Conservation (phyloP, 345 rosid species). For the Xanthoceras sorbifolium region DNA sequence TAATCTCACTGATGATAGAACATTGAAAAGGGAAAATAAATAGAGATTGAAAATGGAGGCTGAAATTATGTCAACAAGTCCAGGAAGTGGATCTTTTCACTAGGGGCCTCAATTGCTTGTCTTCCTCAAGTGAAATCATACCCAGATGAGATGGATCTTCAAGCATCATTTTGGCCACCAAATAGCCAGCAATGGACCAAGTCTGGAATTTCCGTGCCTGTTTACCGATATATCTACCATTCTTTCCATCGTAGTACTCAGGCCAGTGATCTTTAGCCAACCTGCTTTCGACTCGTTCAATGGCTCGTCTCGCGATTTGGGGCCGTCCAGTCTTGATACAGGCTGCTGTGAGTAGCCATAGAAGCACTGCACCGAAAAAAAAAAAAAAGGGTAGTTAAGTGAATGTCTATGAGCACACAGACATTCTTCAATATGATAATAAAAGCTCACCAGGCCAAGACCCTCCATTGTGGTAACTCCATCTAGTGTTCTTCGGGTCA, state of each 20-base stretch:
- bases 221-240: conserved; percentile 54
- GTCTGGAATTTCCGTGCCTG: conserved; percentile 73
- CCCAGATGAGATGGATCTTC: conserved; percentile 71
- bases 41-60: not conserved
- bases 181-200: conserved; percentile 68
- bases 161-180: conserved; percentile 70
- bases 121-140: conserved; percentile 69
- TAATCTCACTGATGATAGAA: not conserved
- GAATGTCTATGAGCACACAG: not conserved
- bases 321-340: conserved; percentile 72
- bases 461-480: conserved; percentile 77
- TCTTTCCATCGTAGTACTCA: conserved; percentile 67
- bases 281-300: conserved; percentile 53
- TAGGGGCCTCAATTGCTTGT: conserved; percentile 60
- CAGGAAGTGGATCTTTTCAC: conserved; percentile 63
- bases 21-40: not conserved
- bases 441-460: conserved; percentile 65
- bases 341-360: conserved; percentile 69
- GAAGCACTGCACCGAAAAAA: conserved; percentile 51
- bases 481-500: conserved; percentile 67
- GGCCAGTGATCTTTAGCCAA: conserved; percentile 69
- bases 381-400: not conserved
- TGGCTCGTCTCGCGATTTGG: conserved; percentile 61
- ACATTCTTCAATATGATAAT: not conserved
- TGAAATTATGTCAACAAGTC: conserved; percentile 32